Conservation (phyloP, 73 alveolate genomes). For the Tetrahymena thermophila region DNA sequence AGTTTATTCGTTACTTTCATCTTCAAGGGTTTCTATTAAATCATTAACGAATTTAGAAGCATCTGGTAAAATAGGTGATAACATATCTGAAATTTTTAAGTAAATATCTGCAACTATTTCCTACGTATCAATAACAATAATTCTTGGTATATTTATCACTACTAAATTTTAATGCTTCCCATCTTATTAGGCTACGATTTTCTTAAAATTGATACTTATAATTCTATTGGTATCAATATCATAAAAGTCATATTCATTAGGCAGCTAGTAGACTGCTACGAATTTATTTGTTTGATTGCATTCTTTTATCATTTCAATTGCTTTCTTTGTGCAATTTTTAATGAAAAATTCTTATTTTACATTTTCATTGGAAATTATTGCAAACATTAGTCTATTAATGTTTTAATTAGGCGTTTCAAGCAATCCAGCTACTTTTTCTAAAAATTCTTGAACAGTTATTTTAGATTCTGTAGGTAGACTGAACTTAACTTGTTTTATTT, state of each 20-base stretch:
- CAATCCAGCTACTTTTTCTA: constrained; percentile 1
- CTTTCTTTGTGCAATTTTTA: background rate
- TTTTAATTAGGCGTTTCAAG: background rate
- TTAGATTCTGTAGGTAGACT: background rate
- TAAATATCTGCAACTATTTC: background rate
- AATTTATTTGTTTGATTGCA: background rate
- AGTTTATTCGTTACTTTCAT: background rate
- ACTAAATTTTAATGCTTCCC: background rate
- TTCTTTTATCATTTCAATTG: background rate
- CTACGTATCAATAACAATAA: background rate
- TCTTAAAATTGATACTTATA: background rate
- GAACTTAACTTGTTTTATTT: background rate
- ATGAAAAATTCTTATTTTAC: background rate
- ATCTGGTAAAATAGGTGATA: background rate
- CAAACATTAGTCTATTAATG: background rate
- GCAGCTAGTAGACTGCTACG: background rate
- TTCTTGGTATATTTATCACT: background rate
- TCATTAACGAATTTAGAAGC: background rate
- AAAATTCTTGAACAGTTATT: background rate
- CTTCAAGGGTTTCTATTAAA: background rate
- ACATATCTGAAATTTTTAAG: background rate
- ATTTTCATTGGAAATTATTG: background rate
- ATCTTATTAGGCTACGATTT: background rate
- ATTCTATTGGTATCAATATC: background rate
- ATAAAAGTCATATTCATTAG: background rate